Percentiles rank a stretch among this genome's conserved stretches.
These are phyloP conservation scores for Osmanthus fragrans DNA, from an alignment of 257 asterid species.

Conservation along the genomic window DNA sequence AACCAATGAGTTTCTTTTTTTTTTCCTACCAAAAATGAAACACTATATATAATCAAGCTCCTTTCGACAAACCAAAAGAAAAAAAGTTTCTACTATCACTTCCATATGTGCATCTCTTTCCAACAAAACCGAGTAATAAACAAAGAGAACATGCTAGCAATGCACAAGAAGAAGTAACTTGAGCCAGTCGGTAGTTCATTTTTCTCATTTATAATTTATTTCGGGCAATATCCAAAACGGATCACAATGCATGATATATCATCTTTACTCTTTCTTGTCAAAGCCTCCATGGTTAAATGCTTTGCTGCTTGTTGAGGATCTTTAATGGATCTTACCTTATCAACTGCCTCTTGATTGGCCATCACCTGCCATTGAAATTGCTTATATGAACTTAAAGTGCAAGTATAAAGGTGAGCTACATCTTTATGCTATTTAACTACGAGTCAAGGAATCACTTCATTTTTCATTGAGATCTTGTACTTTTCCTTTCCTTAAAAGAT, in stretches of 20 bases:
- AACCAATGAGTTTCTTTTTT: not conserved
- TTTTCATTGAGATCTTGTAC: not conserved
- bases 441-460: not conserved
- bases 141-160: not conserved
- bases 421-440: not conserved
- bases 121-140: not conserved
- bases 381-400: not conserved
- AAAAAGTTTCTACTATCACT: not conserved
- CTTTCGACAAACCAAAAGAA: not conserved
- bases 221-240: conserved; percentile 54
- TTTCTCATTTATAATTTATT: not conserved
- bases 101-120: not conserved
- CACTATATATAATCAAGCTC: not conserved
- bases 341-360: conserved; percentile 76
- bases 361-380: conserved; percentile 57
- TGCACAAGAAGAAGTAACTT: not conserved
- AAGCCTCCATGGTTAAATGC: conserved; percentile 70
- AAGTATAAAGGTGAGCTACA: not conserved
- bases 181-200: not conserved
- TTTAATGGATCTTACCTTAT: conserved; percentile 51
- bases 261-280: conserved; percentile 73
- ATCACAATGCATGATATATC: conserved; percentile 83
- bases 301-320: conserved; percentile 82
- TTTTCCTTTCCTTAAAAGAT: not conserved
- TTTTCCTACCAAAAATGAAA: not conserved